phyloP scores from a whole-genome alignment of 345 rosid genomes.

The Populus deltoides region DNA sequence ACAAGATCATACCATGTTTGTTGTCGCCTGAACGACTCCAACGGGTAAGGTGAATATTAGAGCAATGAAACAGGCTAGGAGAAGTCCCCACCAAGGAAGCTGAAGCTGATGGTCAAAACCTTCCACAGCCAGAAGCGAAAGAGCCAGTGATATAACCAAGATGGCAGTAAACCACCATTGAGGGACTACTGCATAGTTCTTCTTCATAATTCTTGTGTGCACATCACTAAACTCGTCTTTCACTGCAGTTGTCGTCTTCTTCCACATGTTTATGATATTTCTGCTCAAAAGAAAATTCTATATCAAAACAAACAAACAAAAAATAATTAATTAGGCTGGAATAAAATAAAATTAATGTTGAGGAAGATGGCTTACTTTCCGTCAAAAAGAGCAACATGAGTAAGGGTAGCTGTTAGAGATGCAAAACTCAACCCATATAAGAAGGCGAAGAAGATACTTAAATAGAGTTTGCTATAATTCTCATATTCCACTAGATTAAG shows the following conservation, averaged over 20 bases:
- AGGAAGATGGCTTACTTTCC: conserved; percentile 32
- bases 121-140: conserved; percentile 61
- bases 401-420: conserved; percentile 44
- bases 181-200: conserved; percentile 72
- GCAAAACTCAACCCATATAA: conserved; percentile 66
- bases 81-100: conserved; percentile 90
- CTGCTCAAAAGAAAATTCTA: no score
- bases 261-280: conserved; percentile 66
- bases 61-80: conserved; percentile 58
- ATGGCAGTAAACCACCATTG: conserved; percentile 72
- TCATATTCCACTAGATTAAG: conserved; percentile 40
- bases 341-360: no score
- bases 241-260: conserved; percentile 41
- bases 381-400: conserved; percentile 69
- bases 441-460: conserved; percentile 62
- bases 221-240: conserved; percentile 50
- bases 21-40: conserved; percentile 79
- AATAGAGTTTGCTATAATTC: conserved; percentile 62
- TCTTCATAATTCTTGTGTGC: conserved; percentile 79
- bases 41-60: conserved; percentile 72
- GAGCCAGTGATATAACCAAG: conserved; percentile 36
- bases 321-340: no score
- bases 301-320: no score
- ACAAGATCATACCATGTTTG: conserved; percentile 49
- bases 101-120: conserved; percentile 75